Base-by-base conservation (phyloP, 257 asterid species). In the Solanum gracilifrons region DNA sequence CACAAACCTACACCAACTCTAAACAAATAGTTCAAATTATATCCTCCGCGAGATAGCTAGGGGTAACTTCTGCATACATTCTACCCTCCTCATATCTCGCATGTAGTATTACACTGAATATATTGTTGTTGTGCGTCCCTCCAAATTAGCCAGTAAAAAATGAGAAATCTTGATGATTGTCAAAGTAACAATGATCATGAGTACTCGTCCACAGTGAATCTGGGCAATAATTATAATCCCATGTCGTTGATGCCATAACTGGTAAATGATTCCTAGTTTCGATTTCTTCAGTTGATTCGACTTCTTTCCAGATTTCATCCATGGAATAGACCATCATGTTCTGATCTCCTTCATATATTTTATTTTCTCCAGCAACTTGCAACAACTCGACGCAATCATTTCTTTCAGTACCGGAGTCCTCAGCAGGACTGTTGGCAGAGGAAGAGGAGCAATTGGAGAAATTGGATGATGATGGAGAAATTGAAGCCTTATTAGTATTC, bases 251-350 rank as follows among this genome's bases (percentile, higher is more conserved):
- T 60, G 64, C 64, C 64, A 55, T 55, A 55, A 0, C 64, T 55
- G 89, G 93, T 87, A 88, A 62, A 85, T 88, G 13, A 88, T 55
- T 80, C 88, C 36, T 29, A 31, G 64, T 89, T 10, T 58, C 76
- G 7, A 13, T 86, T 18, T 88, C 97, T 88, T 93, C 92, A 1
- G 91, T 89, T 74, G 92, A 48, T 85, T 93, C 98, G 10, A 95
- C 92, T 85, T 95, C 98, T 84, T 93, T 94, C 98, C 98, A 96
- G 58, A 96, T 94, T 80, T 96, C 98, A 86, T 96, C 99, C 95
- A 94, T 89, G 39, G 98, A 92, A 20, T 92, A 93, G 2, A 71
- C 92, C 74, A 60, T 89, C n/a, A 82, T 84, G 66, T 39, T 82
- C 62, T 88, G 87, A 48, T 88, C 93, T 1, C 25, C 87, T 85